These are phyloP conservation scores for Rhodotorula sp. DNA, from an alignment of 1,284 basidiomycete genomes.

Conservation along the genomic window DNA sequence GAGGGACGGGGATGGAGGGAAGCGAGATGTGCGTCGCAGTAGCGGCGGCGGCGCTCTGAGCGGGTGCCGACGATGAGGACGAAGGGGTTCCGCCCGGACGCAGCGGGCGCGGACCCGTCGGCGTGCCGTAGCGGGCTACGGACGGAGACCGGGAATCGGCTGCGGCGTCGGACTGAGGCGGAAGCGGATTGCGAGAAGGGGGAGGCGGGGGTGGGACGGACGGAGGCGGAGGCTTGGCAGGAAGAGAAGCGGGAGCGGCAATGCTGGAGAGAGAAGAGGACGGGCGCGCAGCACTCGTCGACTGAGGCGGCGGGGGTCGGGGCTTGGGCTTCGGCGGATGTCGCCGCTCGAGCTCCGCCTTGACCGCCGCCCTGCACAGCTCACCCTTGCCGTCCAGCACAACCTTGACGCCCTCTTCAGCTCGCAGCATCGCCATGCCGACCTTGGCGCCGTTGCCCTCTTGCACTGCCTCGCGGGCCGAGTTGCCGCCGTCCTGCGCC, in stretches of 20 bases:
- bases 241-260: slow-evolving; percentile 17
- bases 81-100: background rate
- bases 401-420: slow-evolving; percentile 50
- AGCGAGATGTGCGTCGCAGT: background rate
- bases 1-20: background rate
- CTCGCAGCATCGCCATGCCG: slow-evolving; percentile 48
- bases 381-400: slow-evolving; percentile 53
- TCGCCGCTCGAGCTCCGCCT: slow-evolving; percentile 59
- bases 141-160: background rate
- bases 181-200: slow-evolving; percentile 12
- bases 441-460: slow-evolving; percentile 53
- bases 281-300: background rate
- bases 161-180: slow-evolving; percentile 20
- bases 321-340: slow-evolving; percentile 30
- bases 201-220: slow-evolving; percentile 16
- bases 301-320: background rate
- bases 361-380: slow-evolving; percentile 51
- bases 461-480: slow-evolving; percentile 50
- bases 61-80: background rate
- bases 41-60: too few species aligned
- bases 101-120: background rate
- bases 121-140: slow-evolving; percentile 8
- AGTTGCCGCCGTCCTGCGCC: slow-evolving; percentile 48
- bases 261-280: background rate
- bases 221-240: slow-evolving; percentile 19